Evolutionary conservation across 2,329 filamentous ascomycete genomes (phyloP).

Genomic region (Trichoderma sp.): DNA sequence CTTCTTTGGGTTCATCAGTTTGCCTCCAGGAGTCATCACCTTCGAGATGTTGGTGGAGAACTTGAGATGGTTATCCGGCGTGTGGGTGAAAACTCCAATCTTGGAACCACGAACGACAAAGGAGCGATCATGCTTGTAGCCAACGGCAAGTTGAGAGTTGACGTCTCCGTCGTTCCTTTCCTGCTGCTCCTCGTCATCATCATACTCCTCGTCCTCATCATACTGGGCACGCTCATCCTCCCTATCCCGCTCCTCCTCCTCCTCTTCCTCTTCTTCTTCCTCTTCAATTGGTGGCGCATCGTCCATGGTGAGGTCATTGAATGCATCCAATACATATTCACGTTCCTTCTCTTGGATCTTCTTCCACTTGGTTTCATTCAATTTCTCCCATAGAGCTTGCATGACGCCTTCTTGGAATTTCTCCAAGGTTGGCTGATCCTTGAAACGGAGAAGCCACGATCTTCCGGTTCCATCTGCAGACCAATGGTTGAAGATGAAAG

Average conservation of each 20-base stretch:
- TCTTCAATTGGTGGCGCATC: constrained; percentile 58
- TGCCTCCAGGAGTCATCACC: constrained; percentile 83
- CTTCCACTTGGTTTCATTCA: constrained; percentile 91
- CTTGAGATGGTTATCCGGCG: constrained; percentile 85
- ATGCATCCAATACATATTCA: constrained; percentile 93
- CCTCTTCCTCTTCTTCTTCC: constrained; percentile 45
- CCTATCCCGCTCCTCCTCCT: constrained; percentile 53
- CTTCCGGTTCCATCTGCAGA: constrained; percentile 83
- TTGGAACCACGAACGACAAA: constrained; percentile 97
- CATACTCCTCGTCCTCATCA: constrained; percentile 68
- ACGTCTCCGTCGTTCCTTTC: constrained; percentile 74
- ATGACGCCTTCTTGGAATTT: constrained; percentile 91
- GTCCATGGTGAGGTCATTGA: constrained; percentile 91
- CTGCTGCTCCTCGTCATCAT: constrained; percentile 75
- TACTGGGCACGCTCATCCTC: constrained; percentile 68
- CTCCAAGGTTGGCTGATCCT: constrained; percentile 77
- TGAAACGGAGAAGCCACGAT: constrained; percentile 94
- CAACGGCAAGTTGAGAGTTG: constrained; percentile 93
- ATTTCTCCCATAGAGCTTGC: constrained; percentile 93
- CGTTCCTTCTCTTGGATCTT: constrained; percentile 91
- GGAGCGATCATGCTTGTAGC: constrained; percentile 94
- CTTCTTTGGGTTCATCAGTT: constrained; percentile 90
- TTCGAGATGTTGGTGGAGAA: constrained; percentile 98
- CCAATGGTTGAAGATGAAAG: constrained; percentile 99
- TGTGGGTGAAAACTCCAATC: constrained; percentile 99